A percentile compares a stretch with the other conserved stretches of the same genome.
Evolutionary conservation across 225 moss, liverwort and hornwort genomes (phyloP).

Genomic region (Anthoceros angustus): DNA sequence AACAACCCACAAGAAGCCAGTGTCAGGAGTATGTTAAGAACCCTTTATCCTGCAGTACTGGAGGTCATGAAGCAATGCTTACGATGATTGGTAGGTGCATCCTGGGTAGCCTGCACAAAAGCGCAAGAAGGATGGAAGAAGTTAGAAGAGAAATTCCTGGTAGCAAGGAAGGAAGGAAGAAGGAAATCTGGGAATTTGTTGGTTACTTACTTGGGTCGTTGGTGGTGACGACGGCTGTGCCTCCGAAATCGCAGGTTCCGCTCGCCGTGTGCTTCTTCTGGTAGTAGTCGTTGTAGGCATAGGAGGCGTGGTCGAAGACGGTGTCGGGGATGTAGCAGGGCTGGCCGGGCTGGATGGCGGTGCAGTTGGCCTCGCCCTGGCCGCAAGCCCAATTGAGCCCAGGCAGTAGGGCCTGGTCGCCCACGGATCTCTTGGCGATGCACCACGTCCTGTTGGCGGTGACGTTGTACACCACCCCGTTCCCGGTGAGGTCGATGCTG

Average conservation of each 20-base stretch:
- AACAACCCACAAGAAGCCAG: too few species aligned
- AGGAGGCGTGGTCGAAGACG: slow-evolving; percentile 40
- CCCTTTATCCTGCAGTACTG: too few species aligned
- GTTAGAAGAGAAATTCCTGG: not conserved
- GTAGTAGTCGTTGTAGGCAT: slow-evolving; percentile 64
- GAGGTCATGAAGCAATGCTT: not conserved
- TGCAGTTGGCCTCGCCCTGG: slow-evolving; percentile 31
- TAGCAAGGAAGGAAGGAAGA: not conserved
- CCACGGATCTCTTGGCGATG: slow-evolving; percentile 30
- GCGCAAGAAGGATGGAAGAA: not conserved
- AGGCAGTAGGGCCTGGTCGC: slow-evolving; percentile 23
- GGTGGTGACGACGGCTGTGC: slow-evolving; percentile 33
- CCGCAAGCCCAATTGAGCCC: slow-evolving; percentile 62
- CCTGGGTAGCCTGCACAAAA: not conserved
- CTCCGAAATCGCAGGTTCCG: slow-evolving; percentile 47
- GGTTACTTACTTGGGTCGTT: slow-evolving; percentile 49
- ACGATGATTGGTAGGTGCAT: not conserved
- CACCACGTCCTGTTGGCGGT: slow-evolving; percentile 36
- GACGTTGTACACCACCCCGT: slow-evolving; percentile 7
- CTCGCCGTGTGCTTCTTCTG: slow-evolving; percentile 32
- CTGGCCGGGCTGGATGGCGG: slow-evolving; percentile 27
- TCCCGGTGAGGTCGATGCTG: slow-evolving; percentile 10
- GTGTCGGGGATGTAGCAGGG: slow-evolving; percentile 55
- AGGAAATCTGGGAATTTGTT: not conserved
- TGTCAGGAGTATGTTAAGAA: too few species aligned